Conservation (phyloP, 441 rosid genomes). For the Mallotus repandus region DNA sequence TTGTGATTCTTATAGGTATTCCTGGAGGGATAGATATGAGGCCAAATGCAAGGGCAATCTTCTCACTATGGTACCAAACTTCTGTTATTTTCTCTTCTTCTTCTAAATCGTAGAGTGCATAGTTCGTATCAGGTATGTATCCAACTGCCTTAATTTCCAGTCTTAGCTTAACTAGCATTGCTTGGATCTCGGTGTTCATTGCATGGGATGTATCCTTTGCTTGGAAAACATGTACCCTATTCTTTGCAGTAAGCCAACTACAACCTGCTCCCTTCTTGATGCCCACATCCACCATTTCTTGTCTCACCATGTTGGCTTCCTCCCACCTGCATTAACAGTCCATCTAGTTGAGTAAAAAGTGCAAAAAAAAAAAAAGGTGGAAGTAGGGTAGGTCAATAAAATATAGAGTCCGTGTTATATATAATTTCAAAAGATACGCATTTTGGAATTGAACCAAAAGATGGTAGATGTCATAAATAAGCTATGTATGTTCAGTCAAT, state of each 20-base stretch:
- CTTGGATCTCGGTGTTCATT: slow-evolving; percentile 64
- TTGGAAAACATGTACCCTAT: slow-evolving; percentile 69
- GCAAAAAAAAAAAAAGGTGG: no score
- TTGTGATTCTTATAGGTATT: slow-evolving; percentile 76
- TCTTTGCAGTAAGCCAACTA: slow-evolving; percentile 81
- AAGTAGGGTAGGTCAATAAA: neutral
- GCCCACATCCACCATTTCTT: slow-evolving; percentile 67
- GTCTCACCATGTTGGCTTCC: slow-evolving; percentile 70
- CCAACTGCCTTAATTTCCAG: slow-evolving; percentile 66
- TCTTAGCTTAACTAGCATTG: slow-evolving; percentile 48
- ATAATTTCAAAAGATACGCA: neutral
- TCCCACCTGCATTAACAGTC: slow-evolving; percentile 60
- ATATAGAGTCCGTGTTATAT: neutral
- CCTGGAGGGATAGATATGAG: slow-evolving; percentile 56
- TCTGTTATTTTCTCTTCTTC: slow-evolving; percentile 81
- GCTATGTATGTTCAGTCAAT: neutral
- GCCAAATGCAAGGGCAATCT: slow-evolving; percentile 82
- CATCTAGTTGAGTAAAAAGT: neutral
- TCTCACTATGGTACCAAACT: slow-evolving; percentile 83
- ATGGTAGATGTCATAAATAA: neutral
- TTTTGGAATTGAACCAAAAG: neutral
- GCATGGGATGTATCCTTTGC: slow-evolving; percentile 78
- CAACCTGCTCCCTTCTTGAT: slow-evolving; percentile 78
- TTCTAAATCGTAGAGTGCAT: slow-evolving; percentile 72
- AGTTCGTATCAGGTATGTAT: slow-evolving; percentile 57